These are phyloP conservation scores for Trypanosoma avium DNA, from an alignment of 208 protist species.

Conservation along the genomic window DNA sequence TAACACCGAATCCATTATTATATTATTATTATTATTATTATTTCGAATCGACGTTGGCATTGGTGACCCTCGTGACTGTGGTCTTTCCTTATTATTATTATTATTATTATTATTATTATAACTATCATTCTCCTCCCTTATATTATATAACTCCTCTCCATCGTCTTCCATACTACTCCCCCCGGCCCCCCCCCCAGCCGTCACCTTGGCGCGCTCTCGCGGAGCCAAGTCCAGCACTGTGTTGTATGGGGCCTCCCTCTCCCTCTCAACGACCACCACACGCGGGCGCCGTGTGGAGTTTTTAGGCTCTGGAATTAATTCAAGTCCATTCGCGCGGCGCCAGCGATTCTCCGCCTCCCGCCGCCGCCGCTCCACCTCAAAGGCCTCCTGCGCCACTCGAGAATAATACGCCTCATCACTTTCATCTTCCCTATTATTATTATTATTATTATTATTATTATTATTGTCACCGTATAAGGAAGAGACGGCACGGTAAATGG, in stretches of 20 bases:
- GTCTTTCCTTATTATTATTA: too few species aligned
- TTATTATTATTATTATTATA: too few species aligned
- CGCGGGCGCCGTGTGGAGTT: background rate
- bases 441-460: background rate
- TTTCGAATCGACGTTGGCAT: too few species aligned
- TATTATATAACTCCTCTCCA: too few species aligned
- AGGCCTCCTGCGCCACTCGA: background rate
- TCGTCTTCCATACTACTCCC: too few species aligned
- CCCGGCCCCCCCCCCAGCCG: too few species aligned
- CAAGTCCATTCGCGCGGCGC: constrained; percentile 11
- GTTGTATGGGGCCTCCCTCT: background rate
- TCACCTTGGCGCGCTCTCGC: too few species aligned
- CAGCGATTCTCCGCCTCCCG: constrained; percentile 8
- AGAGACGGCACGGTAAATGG: background rate
- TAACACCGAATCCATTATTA: too few species aligned
- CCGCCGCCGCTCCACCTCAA: constrained; percentile 3
- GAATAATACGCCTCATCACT: constrained; percentile 1
- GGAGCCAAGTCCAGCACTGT: background rate
- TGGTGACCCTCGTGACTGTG: too few species aligned
- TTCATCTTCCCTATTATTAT: background rate
- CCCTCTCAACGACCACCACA: constrained; percentile 1
- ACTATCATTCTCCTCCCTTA: too few species aligned
- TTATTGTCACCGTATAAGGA: background rate
- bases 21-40: too few species aligned
- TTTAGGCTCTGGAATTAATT: background rate